Percentiles rank a stretch among this genome's conserved stretches.
Evolutionary conservation across 192 early-diverging fungal genomes (phyloP).

Genomic region (Coemansia sp.): DNA sequence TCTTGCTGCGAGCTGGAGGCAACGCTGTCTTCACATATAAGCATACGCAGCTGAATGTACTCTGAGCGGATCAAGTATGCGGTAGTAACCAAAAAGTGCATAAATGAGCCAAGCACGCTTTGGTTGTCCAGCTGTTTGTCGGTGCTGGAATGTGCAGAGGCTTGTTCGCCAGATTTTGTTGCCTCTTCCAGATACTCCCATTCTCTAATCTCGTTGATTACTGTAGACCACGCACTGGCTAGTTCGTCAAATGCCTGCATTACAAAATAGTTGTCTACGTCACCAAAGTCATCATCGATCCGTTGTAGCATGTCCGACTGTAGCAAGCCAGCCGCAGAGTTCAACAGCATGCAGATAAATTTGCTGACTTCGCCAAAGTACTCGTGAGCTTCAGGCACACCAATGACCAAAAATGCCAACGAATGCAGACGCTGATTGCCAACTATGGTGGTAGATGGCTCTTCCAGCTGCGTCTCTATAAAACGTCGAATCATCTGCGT

Average conservation of each 20-base stretch:
- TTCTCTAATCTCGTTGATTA: constrained; percentile 39
- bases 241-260: constrained; percentile 56
- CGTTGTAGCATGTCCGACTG: constrained; percentile 26
- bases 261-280: constrained; percentile 54
- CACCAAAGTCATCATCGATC: constrained; percentile 49
- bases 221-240: constrained; percentile 45
- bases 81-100: constrained; percentile 35
- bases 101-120: constrained; percentile 31
- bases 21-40: constrained; percentile 42
- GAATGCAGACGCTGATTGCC: constrained; percentile 27
- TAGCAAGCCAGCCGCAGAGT: constrained; percentile 33
- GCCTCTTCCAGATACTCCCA: constrained; percentile 33
- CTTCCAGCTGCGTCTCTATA: constrained; percentile 48
- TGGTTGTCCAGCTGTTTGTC: constrained; percentile 9
- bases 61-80: constrained; percentile 45
- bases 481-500: constrained; percentile 52
- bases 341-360: constrained; percentile 43
- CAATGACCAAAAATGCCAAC: constrained; percentile 32
- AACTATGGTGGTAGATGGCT: constrained; percentile 22
- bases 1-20: constrained; percentile 11
- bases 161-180: neutral
- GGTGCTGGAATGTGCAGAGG: neutral
- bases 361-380: constrained; percentile 51
- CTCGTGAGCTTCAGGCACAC: constrained; percentile 40
- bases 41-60: constrained; percentile 51